Evolutionary conservation across 2,329 filamentous ascomycete genomes (phyloP).

Genomic region (Falciphora oryzae): DNA sequence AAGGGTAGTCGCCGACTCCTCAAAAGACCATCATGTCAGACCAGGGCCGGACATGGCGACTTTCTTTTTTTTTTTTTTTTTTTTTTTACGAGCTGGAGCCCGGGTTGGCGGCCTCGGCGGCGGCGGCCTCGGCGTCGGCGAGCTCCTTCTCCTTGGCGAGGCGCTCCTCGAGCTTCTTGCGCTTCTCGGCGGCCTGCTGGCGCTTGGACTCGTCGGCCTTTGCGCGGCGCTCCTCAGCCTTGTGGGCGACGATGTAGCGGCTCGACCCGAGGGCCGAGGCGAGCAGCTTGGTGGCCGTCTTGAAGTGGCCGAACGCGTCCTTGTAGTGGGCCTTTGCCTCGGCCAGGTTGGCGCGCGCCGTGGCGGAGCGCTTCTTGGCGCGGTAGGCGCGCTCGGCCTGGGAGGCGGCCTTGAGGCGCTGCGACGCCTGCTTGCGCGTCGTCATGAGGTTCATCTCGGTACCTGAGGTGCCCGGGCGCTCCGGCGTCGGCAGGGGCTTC

Average conservation of each 20-base stretch:
- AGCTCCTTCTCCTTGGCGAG: conserved; percentile 10
- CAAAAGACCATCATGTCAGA: background rate
- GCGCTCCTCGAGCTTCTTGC: conserved; percentile 10
- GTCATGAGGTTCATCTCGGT: conserved; percentile 36
- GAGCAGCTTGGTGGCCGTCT: conserved; percentile 8
- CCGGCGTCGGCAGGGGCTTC: conserved; percentile 21
- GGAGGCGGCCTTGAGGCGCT: conserved; percentile 31
- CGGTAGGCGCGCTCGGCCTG: conserved; percentile 36
- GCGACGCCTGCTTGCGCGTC: conserved; percentile 31
- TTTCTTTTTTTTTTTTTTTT: too few relatives aligned
- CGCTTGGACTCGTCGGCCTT: conserved; percentile 6
- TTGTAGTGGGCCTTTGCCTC: conserved; percentile 34
- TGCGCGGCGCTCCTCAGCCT: conserved; percentile 9
- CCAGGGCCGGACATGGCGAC: background rate
- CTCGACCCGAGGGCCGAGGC: conserved; percentile 5
- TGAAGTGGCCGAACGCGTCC: conserved; percentile 31
- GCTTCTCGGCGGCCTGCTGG: conserved; percentile 4
- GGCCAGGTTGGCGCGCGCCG: conserved; percentile 30
- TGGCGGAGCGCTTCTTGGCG: conserved; percentile 33
- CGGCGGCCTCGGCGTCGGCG: background rate
- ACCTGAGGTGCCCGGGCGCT: conserved; percentile 35
- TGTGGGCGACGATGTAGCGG: conserved; percentile 6
- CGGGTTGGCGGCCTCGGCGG: conserved; percentile 5
- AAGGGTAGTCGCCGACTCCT: background rate
- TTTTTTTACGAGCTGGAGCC: conserved; percentile 1